Base-by-base conservation (phyloP, 352 stramenopile species). In the Globisporangium abappressorium region DNA sequence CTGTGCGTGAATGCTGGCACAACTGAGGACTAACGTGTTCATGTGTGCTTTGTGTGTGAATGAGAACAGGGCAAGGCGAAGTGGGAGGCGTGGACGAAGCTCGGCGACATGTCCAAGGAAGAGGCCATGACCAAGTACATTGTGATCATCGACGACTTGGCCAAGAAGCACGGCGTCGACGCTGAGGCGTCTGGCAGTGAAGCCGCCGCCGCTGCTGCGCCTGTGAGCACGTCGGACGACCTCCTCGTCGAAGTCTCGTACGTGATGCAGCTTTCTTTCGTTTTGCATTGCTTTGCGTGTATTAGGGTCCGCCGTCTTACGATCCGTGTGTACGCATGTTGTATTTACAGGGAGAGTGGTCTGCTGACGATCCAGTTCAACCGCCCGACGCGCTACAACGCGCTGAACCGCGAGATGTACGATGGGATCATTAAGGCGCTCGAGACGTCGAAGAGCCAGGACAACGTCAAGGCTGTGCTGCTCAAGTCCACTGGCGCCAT, bases 371-470 rank as follows among this genome's bases (percentile, higher is more conserved):
- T 96, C 49, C 76, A 90, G 66, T 66, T 98, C 38, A 92, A 95
- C 56, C 87, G 88, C 11, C 80, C 88, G 8, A 77, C 62, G n/a
- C 87, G 89, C 54, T 90, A 94, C 69, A 98, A 98, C 68, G 91
- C 93, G 22, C 82, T 98, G 54, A 93, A 90, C 57, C 77, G 88
- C 47, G 79, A 70, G 47, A 87, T 97, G 78, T 98, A 98, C 76
- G 51, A 84, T 36, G 80, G 81, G 38, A 79, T 97, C 41, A 78
- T 88, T 46, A 70, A 90, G 60, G 77, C 85, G 20, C 73, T 98
- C 9, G 57, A 90, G 51, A 76, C 71, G 36, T 89, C 87, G 30
- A 81, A 76, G 54, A 73, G 43, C 1, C 89, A 98, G 75, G 54
- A 79, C 2, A 76, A 78, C 8, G 80, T 98, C 53, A 82, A 92